These are phyloP conservation scores for Telopea speciosissima DNA, from an alignment of 177 flowering plant species.

Conservation along the genomic window DNA sequence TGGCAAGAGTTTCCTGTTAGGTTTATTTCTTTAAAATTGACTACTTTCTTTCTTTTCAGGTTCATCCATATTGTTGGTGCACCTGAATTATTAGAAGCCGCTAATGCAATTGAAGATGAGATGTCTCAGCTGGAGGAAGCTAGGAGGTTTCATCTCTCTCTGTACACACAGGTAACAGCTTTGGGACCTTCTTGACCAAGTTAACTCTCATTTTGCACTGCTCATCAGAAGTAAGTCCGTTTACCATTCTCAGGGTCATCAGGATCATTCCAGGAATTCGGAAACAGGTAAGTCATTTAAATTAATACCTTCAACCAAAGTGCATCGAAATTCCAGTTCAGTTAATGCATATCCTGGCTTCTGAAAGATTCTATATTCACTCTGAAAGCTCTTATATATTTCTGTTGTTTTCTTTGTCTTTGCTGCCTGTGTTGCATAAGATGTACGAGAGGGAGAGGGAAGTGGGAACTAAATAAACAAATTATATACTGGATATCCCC, in stretches of 20 bases:
- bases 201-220: neutral
- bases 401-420: too few relatives aligned
- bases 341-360: neutral
- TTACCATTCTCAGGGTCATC: slow-evolving; percentile 29
- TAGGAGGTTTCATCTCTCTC: slow-evolving; percentile 68
- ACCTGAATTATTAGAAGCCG: slow-evolving; percentile 31
- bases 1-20: neutral
- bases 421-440: too few relatives aligned
- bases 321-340: neutral
- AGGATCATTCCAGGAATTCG: slow-evolving; percentile 17
- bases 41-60: slow-evolving; percentile 27
- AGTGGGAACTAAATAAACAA: too few relatives aligned
- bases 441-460: too few relatives aligned
- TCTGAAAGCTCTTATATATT: too few relatives aligned
- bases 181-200: neutral
- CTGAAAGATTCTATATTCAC: neutral
- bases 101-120: slow-evolving; percentile 47
- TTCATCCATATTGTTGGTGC: slow-evolving; percentile 53
- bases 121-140: slow-evolving; percentile 78
- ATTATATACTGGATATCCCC: too few relatives aligned
- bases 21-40: neutral
- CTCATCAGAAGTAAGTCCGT: neutral
- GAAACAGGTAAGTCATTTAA: slow-evolving; percentile 27
- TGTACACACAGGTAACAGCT: slow-evolving; percentile 52
- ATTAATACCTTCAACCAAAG: neutral